Evolutionary conservation across 495 filamentous ascomycete species (phyloP).

Genomic region (Aspergillus ostianus): DNA sequence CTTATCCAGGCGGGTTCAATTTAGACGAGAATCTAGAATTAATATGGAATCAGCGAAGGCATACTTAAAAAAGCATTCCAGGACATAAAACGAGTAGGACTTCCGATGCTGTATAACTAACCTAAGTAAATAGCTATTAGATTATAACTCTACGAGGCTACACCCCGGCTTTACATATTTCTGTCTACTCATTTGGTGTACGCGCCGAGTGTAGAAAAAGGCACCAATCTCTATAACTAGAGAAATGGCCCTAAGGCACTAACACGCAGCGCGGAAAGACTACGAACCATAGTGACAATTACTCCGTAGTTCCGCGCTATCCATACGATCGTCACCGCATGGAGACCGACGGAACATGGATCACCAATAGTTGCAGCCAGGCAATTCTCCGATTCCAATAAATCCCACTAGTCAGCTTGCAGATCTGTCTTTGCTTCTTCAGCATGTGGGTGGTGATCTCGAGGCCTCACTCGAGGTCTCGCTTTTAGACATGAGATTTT

Average conservation of each 20-base stretch:
- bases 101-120: too few relatives aligned
- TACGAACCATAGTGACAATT: too few relatives aligned
- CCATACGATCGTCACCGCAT: neutral
- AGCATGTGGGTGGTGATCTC: neutral
- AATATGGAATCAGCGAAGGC: too few relatives aligned
- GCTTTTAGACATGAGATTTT: neutral
- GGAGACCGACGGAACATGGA: neutral
- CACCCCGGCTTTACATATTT: neutral
- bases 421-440: neutral
- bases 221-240: slow-evolving; percentile 1
- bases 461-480: neutral
- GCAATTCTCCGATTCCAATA: slow-evolving; percentile 4
- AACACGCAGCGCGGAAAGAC: too few relatives aligned
- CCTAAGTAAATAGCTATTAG: neutral
- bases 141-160: slow-evolving; percentile 1
- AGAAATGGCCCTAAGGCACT: neutral
- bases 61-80: too few relatives aligned
- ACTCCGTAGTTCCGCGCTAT: neutral
- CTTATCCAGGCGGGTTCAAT: too few relatives aligned
- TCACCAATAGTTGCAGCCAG: neutral
- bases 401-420: neutral
- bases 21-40: too few relatives aligned
- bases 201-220: slow-evolving; percentile 8
- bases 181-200: slow-evolving; percentile 1
- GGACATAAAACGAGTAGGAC: too few relatives aligned